phyloP scores from a whole-genome alignment of 192 early-diverging fungal genomes.

The Backusella tarrabulga region DNA sequence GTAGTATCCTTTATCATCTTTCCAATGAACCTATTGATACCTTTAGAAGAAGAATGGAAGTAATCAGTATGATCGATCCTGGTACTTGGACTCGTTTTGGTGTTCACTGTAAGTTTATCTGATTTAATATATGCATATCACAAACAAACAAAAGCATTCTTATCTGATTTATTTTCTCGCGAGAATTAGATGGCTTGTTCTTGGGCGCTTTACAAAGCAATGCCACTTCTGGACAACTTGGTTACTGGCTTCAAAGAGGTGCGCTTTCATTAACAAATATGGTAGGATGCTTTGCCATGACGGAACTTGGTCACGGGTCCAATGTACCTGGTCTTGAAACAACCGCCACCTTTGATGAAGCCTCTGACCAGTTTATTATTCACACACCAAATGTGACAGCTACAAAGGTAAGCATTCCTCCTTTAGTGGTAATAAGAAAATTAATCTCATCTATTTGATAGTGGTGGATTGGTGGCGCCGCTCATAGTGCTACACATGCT shows the following conservation, averaged over 20 bases:
- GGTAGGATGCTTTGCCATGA: slow-evolving; percentile 93
- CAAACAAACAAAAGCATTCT: not conserved
- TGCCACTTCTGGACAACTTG: slow-evolving; percentile 80
- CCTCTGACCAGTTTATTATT: slow-evolving; percentile 84
- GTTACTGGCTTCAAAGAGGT: slow-evolving; percentile 83
- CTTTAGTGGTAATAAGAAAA: too few species aligned
- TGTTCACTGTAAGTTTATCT: slow-evolving; percentile 64
- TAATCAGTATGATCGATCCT: slow-evolving; percentile 80
- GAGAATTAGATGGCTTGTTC: slow-evolving; percentile 63
- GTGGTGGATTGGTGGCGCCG: slow-evolving; percentile 98
- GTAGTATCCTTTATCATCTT: slow-evolving; percentile 67
- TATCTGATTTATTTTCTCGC: not conserved
- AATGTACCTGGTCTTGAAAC: slow-evolving; percentile 93
- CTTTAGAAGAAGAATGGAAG: slow-evolving; percentile 77
- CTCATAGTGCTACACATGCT: slow-evolving; percentile 83
- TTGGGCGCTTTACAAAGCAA: slow-evolving; percentile 83
- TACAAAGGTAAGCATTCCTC: slow-evolving; percentile 53
- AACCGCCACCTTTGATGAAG: slow-evolving; percentile 84
- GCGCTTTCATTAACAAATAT: slow-evolving; percentile 80
- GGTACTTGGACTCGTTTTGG: slow-evolving; percentile 91
- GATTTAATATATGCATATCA: not conserved
- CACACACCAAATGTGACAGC: slow-evolving; percentile 75
- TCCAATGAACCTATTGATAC: slow-evolving; percentile 66
- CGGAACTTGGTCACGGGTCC: slow-evolving; percentile 84
- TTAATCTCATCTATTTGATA: not conserved